phyloP scores from a whole-genome alignment of 2,329 filamentous ascomycete genomes.

The Podosphaera xanthii region DNA sequence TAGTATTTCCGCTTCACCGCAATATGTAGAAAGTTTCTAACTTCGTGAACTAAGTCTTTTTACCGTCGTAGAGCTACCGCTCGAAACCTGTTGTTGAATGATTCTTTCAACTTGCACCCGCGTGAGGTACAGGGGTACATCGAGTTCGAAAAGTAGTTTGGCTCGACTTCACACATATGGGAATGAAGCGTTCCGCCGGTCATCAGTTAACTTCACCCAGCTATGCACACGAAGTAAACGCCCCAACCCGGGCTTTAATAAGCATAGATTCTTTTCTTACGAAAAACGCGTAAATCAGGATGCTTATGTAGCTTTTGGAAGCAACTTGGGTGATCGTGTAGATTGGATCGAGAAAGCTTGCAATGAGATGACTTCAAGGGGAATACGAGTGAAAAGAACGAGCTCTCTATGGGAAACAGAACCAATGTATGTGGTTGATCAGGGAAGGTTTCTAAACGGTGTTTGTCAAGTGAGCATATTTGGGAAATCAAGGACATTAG shows the following conservation, averaged over 20 bases:
- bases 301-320: constrained; percentile 74
- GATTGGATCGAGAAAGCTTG: constrained; percentile 70
- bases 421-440: constrained; percentile 88
- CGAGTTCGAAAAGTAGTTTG: not conserved
- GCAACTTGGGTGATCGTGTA: constrained; percentile 74
- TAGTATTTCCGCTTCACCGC: too few species aligned
- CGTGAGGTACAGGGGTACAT: not conserved
- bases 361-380: constrained; percentile 46
- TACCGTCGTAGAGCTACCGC: not conserved
- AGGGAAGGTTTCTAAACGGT: constrained; percentile 75
- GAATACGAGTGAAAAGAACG: constrained; percentile 54
- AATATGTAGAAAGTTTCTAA: too few species aligned
- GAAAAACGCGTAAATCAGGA: constrained; percentile 5
- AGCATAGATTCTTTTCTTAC: not conserved
- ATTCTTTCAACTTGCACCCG: not conserved
- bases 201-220: not conserved
- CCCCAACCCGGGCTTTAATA: not conserved
- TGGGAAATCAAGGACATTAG: not conserved
- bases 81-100: not conserved
- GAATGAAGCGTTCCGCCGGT: not conserved
- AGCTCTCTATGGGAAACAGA: constrained; percentile 86
- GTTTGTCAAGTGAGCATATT: constrained; percentile 54
- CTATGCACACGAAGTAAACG: not conserved
- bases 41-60: too few species aligned
- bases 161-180: not conserved